Base-by-base conservation (phyloP, 441 rosid species). In the Populus hybrid region DNA sequence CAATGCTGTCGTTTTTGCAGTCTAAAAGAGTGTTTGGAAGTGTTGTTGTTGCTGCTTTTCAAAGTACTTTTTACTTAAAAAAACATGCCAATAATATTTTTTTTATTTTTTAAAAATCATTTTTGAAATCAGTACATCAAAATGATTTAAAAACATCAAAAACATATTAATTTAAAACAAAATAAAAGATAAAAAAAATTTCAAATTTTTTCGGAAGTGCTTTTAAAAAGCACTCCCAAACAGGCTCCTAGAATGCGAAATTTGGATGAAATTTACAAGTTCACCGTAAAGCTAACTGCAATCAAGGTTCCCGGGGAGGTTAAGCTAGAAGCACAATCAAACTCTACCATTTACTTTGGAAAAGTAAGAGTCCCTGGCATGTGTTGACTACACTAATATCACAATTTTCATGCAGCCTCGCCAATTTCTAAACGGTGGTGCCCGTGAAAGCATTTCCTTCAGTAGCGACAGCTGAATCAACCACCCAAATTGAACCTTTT, bases 381-480 rank as follows among this genome's bases (percentile, higher is more conserved):
- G 21, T 28, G 32, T 30, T 2, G 42, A 72, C 20, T 16, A 66
- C 5, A 24, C 71, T 7, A 77, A 14, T 28, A 75, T 61, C 28
- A 26, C 61, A 75, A 34, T 24, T 63, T 67, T 68, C 69, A 57
- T 8, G 50, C 50, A 79, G 67, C 38, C 81, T 83, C 86, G 90
- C 99, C 93, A 91, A 86, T 76, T 78, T 87, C 84, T 87, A 91
- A 65, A 95, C 94, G 3, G 82, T 86, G 3, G 82, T 87, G 72
- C 88, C 89, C 87, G 85, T 90, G 82, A 94, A 86, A 30, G 87
- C 82, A 81, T 77, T 82, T 78, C 93, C 98, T 73, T 90, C 92
- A 12, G 90, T 92, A 64, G 97, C 99, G 75, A 81, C 36, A 46
- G 84, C 79, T n/a, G 99, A 92, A 86, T 95, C 97, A 78, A 84